Evolutionary conservation across 2,329 filamentous ascomycete species (phyloP), one percentile per base, ranked within the genome.

Genomic region (Huntiella decipiens): DNA sequence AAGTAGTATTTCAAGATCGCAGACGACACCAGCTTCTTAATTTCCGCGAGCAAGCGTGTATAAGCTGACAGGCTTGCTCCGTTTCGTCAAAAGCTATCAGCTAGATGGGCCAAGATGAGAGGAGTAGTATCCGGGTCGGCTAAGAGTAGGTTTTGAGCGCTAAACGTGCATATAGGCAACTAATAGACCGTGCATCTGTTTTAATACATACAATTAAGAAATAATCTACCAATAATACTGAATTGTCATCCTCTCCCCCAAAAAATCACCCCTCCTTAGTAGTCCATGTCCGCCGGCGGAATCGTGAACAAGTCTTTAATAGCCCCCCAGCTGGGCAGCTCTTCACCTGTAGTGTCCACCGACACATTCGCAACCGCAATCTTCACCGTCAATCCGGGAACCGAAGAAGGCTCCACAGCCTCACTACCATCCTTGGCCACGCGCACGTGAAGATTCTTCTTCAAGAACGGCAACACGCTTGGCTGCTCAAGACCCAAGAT

Each of bases 391-490:
- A 67, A 55, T 1, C 61, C 60, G 1, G 53, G 47, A 13, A 66
- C 57, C 10, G 56, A 51, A 1, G 48, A 43, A 1, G 54, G 51
- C 8, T 56, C 51, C 0, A 62, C 34, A 6, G 48, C 51, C 2
- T 53, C 50, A 1, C 49, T 53, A 3, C 60, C 60, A 34, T 60
- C 50, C 5, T 54, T 48, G 12, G 54, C 54, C 1, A 65, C 50
- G 38, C 59, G 56, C 35, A 60, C 50, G 36, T 62, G 54, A 6
- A 73, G 55, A 5, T 56, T 51, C 3, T 58, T 48, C 17, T 53
- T 53, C n/a, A 73, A 58, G 49, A 65, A 69, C 1, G 65, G 62
- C 34, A 59, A 56, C 2, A 65, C 60, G 5, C 56, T 57, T 0
- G 51, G 52, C 0, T 60, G 54, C 2, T 60, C 58, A 15, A 72